Base-by-base conservation (phyloP, 139 green algal species). In the Mychonastes homosphaera region DNA sequence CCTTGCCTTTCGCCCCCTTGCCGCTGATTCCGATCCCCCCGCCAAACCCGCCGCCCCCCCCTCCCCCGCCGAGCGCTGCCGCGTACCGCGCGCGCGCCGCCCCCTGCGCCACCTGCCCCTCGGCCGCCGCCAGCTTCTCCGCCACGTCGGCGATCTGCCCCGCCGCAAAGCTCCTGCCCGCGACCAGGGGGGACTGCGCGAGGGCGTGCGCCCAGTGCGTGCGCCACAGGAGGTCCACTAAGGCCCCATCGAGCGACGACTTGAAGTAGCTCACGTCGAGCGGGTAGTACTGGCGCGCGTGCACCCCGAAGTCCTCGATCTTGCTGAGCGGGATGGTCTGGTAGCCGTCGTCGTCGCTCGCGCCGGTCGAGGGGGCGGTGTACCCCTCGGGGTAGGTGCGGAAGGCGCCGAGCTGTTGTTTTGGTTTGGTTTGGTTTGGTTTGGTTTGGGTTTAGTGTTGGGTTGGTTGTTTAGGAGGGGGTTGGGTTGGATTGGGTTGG, bases 281-380 rank as follows among this genome's bases (percentile, higher is more conserved):
- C 30, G 58, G 57, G 65, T 94, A 90, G 65, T 94, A 90, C 74
- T 71, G 64, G 58, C 71, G 70, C 69, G 83, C 75, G 27, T 82
- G 75, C 53, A 82, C 66, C 5, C 92, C 92, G 79, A 95, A 99
- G 71, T 99, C 92, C 76, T 98, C 92, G 41, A 99, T 95, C 75
- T 98, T 97, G 64, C 78, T 84, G 53, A 96, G 59, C 0, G 92
- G 92, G 62, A 99, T 97, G 47, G 87, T 96, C 79, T 98, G 91
- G 73, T 98, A 97, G n/a, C n/a, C n/a, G n/a, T n/a, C n/a, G n/a
- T n/a, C n/a, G 79, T 97, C 84, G 41, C 65, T 82, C 3, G 75
- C 67, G 5, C 74, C 76, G 61, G 87, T 83, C 30, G 95, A 83
- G 2, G 87, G 83, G 0, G 87, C 77, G 53, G 87, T 94, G 76